Base-by-base conservation (phyloP, 2,329 filamentous ascomycete species). In the Hypoxylon sp. region DNA sequence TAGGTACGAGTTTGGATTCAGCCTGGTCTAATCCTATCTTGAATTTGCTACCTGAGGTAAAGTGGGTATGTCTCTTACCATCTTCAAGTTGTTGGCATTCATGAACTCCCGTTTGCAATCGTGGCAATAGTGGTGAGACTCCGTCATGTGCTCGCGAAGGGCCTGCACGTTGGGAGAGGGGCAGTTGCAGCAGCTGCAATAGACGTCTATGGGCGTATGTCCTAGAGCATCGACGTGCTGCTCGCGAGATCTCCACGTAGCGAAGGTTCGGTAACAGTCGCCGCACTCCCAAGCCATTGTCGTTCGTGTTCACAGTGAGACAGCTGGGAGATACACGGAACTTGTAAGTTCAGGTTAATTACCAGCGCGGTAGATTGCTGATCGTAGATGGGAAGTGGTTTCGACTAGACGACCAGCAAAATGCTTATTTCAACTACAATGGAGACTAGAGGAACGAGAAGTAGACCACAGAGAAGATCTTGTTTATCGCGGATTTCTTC, bases 261-360 rank as follows among this genome's bases (percentile, higher is more conserved):
- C 29, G 59, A 63, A 71, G 26, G 3, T 11, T 14, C 42, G 19
- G 26, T 19, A 14, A 24, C 62, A 64, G 19, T 37, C 11, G 3
- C 3, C 1, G 35, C 61, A 68, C 2, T 8, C 22, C 54, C 54
- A 70, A n/a, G 39, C 3, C 58, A 70, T 70, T 11, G 50, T 66
- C 17, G 26, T 47, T 39, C 24, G 24, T 33, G 44, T 22, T 62
- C 9, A 11, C 14, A 13, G 17, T 19, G 9, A 17, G 24, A 42
- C 52, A n/a, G 17, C 26, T 13, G 22, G 19, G 22, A 17, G 14
- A 19, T 3, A 31, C 37, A 10, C 17, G n/a, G 11, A 31, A 5
- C 11, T 29, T 31, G 24, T 35, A 22, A 3, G 19, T 22, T 22
- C 8, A n/a, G 39, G 17, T 11, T 19, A 22, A n/a, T 44, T n/a